Evolutionary conservation across 148 eudicot genomes (phyloP), one percentile per base, ranked within the genome.

Genomic region (Cornus controversa): DNA sequence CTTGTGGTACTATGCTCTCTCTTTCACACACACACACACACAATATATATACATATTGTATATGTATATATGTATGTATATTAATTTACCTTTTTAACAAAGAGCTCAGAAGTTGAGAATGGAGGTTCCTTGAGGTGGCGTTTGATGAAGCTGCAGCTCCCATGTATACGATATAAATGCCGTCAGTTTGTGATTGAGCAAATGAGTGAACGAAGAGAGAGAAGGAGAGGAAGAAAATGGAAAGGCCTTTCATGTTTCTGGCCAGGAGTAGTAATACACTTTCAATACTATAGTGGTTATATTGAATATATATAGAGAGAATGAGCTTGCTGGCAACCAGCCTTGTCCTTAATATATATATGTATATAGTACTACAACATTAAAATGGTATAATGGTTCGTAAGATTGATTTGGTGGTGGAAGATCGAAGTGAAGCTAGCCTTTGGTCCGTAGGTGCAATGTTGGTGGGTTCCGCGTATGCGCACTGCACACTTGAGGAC

Each of bases 91-190:
- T 84, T 76, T 25, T 60, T 65, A 78, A 70, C 64, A 88, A 73
- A 50, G 87, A 83, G 77, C 68, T 75, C 6, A 92, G 81, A 78
- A 79, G 75, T 72, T 87, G 77, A 64, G 79, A 73, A 69, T 82
- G 86, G 16, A n/a, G n/a, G n/a, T n/a, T 80, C 82, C 34, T 73
- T 78, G 24, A 42, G n/a, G n/a, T n/a, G n/a, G n/a, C 71, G 80
- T 8, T 54, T 7, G 78, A n/a, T 2, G 86, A 77, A 76, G 40
- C 57, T n/a, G 88, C 83, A 68, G 83, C 87, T n/a, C 93, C 96
- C 93, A 92, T 90, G 78, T 92, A 90, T 4, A 91, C 93, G 64
- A 90, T 88, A 70, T 88, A 91, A 28, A 86, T 74, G 20, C 80
- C 78, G 60, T 77, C 70, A 1, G 42, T 77, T 11, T 64, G 54